A percentile compares a stretch with the other conserved stretches of the same genome.
Conservation (phyloP, 352 stramenopile genomes). For the Pythium chondricola region DNA sequence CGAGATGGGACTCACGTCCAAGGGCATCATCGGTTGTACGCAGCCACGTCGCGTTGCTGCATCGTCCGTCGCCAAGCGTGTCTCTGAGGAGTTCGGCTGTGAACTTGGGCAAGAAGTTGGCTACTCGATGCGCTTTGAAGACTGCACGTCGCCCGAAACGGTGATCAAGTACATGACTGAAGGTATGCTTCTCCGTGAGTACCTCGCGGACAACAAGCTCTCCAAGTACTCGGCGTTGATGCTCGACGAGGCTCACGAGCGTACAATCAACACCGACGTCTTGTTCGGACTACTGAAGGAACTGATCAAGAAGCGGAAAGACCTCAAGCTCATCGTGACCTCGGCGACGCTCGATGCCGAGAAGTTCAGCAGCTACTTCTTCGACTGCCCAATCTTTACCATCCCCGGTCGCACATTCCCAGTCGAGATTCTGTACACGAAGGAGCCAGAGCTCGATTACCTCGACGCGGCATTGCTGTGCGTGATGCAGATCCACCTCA, state of each 20-base stretch:
- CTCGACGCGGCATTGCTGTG: constrained; percentile 96
- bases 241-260: constrained; percentile 98
- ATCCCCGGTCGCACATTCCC: constrained; percentile 98
- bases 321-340: constrained; percentile 89
- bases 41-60: constrained; percentile 97
- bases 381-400: constrained; percentile 97
- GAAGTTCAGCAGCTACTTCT: constrained; percentile 98
- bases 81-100: constrained; percentile 96
- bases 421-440: constrained; percentile 98
- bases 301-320: constrained; percentile 75
- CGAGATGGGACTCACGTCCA: constrained; percentile 96
- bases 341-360: constrained; percentile 96
- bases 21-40: constrained; percentile 96
- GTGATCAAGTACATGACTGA: constrained; percentile 99
- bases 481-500: constrained; percentile 99
- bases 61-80: constrained; percentile 96
- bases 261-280: constrained; percentile 98
- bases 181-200: constrained; percentile 99
- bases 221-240: constrained; percentile 95
- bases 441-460: constrained; percentile 98
- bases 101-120: constrained; percentile 92
- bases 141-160: constrained; percentile 86
- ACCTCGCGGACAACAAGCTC: constrained; percentile 95
- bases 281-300: constrained; percentile 95
- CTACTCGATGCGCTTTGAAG: constrained; percentile 88